Conservation (phyloP, 2,329 filamentous ascomycete genomes). For the Fusarium compactum region DNA sequence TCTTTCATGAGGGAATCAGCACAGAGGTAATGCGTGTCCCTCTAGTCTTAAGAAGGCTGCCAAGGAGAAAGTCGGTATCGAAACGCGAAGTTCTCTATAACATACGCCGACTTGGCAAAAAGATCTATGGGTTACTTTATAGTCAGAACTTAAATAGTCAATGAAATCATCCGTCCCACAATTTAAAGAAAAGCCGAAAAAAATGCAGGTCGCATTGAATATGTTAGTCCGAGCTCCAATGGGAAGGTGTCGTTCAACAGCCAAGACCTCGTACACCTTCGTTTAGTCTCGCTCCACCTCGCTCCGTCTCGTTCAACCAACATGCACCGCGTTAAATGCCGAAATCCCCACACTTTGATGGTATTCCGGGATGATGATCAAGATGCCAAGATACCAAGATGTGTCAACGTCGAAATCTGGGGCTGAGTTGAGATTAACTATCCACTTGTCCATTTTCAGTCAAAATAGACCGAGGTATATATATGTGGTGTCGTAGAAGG, state of each 20-base stretch:
- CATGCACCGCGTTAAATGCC: not conserved
- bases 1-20: no score
- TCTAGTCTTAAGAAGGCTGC: no score
- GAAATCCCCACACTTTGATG: rapidly evolving
- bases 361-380: not conserved
- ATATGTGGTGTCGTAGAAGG: rapidly evolving
- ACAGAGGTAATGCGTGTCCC: no score
- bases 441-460: not conserved
- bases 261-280: not conserved
- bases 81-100: not conserved
- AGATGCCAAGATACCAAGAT: not conserved
- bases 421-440: not conserved
- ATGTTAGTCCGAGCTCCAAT: not conserved
- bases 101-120: not conserved
- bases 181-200: not conserved
- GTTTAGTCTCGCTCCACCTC: not conserved
- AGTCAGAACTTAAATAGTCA: not conserved
- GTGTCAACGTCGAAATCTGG: not conserved
- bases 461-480: not conserved
- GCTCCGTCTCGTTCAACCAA: not conserved
- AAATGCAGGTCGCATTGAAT: rapidly evolving
- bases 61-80: not conserved
- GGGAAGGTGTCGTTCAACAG: rapidly evolving
- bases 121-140: not conserved
- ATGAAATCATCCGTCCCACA: rapidly evolving